Evolutionary conservation across 495 filamentous ascomycete genomes (phyloP).

Genomic region (Choiromyces venosus): DNA sequence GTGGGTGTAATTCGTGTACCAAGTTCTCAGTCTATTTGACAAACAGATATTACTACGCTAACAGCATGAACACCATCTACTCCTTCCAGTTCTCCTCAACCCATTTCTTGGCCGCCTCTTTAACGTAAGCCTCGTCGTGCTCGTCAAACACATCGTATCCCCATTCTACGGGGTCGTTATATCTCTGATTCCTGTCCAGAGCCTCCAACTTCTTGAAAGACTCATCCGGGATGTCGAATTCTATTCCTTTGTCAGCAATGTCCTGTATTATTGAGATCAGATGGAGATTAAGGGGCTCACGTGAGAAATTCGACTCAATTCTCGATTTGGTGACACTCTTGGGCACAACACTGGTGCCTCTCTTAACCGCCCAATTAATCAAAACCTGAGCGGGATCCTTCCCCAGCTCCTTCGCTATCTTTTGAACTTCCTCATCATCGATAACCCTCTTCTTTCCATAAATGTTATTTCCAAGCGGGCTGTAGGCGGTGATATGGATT

Average conservation of each 20-base stretch:
- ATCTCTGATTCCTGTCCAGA: constrained; percentile 48
- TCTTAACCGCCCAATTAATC: constrained; percentile 51
- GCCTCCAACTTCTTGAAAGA: constrained; percentile 48
- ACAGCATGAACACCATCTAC: background rate
- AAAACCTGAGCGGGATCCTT: constrained; percentile 51
- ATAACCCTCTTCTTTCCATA: constrained; percentile 47
- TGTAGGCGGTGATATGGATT: constrained; percentile 58
- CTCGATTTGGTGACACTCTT: constrained; percentile 57
- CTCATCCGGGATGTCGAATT: constrained; percentile 49
- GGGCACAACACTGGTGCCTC: constrained; percentile 55
- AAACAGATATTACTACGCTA: background rate
- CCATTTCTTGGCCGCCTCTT: constrained; percentile 48
- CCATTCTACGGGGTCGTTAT: constrained; percentile 52
- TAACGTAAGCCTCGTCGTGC: constrained; percentile 47
- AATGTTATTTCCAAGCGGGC: constrained; percentile 57
- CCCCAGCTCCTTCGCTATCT: constrained; percentile 47
- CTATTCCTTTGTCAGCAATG: constrained; percentile 32
- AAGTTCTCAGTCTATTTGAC: background rate
- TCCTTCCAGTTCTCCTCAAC: constrained; percentile 45
- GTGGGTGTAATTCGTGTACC: background rate
- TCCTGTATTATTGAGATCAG: background rate
- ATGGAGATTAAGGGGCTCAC: constrained; percentile 11
- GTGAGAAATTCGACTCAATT: constrained; percentile 56
- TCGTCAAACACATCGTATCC: constrained; percentile 52
- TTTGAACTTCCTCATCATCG: constrained; percentile 44